These are phyloP conservation scores for Peterozyma toletana DNA, from an alignment of 805 yeast genomes.

Conservation along the genomic window DNA sequence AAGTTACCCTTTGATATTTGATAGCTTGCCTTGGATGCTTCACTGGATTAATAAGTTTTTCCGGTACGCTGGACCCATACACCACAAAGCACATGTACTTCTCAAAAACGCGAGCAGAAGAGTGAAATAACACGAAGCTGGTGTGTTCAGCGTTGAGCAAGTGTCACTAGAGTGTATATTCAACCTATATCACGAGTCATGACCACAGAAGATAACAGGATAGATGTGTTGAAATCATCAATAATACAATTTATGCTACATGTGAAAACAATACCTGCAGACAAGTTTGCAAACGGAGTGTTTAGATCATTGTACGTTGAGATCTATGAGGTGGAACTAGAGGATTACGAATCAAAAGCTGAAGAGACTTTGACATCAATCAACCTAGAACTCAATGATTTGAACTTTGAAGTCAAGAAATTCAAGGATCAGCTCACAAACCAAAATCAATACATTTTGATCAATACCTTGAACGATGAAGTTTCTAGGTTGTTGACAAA, in stretches of 20 bases:
- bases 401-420: constrained; percentile 37
- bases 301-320: constrained; percentile 1
- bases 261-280: constrained; percentile 5
- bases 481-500: constrained; percentile 26
- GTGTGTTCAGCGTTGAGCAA: not conserved
- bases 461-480: constrained; percentile 33
- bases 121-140: not conserved
- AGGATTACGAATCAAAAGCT: constrained; percentile 3
- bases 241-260: constrained; percentile 12
- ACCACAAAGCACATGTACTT: not conserved
- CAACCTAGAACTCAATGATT: constrained; percentile 21
- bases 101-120: not conserved
- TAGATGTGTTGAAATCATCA: constrained; percentile 9
- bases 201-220: not conserved
- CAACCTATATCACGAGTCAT: not conserved
- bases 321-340: not conserved
- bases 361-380: constrained; percentile 13
- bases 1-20: too few relatives aligned
- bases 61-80: not conserved
- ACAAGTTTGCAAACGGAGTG: constrained; percentile 5
- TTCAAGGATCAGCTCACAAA: constrained; percentile 27
- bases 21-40: too few relatives aligned
- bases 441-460: constrained; percentile 25
- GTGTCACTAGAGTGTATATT: not conserved
- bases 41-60: too few relatives aligned